Percentiles rank a stretch among this genome's conserved stretches.
phyloP scores from a whole-genome alignment of 2,329 filamentous ascomycete species.

The Neopestalotiopsis sp. region DNA sequence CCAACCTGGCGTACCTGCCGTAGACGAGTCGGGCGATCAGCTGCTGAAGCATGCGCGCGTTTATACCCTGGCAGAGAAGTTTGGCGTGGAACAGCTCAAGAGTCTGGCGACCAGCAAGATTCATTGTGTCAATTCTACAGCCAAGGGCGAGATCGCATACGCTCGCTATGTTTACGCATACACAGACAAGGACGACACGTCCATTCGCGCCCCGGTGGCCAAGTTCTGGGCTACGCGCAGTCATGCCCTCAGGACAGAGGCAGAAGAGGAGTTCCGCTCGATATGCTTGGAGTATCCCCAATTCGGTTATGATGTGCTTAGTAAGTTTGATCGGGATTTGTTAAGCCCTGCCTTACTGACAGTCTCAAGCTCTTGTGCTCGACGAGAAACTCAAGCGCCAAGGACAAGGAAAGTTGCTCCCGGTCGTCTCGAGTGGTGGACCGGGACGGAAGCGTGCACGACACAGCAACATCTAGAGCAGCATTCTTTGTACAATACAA shows the following conservation, averaged over 20 bases:
- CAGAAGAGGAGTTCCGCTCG: constrained; percentile 81
- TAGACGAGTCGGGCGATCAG: constrained; percentile 81
- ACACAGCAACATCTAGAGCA: constrained; percentile 50
- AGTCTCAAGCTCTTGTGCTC: constrained; percentile 61
- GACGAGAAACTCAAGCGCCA: constrained; percentile 72
- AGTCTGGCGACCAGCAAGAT: constrained; percentile 86
- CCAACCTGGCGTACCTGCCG: constrained; percentile 66
- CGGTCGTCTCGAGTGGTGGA: constrained; percentile 38
- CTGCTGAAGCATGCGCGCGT: constrained; percentile 88
- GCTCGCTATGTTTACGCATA: constrained; percentile 88
- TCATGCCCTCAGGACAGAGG: constrained; percentile 83
- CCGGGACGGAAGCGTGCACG: constrained; percentile 63
- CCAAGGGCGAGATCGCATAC: constrained; percentile 89
- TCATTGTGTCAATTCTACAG: constrained; percentile 86
- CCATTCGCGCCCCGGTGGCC: constrained; percentile 83
- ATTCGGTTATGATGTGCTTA: constrained; percentile 92
- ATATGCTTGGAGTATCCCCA: constrained; percentile 90
- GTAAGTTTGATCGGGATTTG: constrained; percentile 49
- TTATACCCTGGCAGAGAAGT: constrained; percentile 86
- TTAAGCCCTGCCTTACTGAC: constrained; percentile 27
- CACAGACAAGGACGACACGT: constrained; percentile 70
- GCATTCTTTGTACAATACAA: not conserved
- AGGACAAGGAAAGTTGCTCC: constrained; percentile 64
- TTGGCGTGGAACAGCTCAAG: constrained; percentile 72
- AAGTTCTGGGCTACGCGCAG: constrained; percentile 86